Evolutionary conservation across 306 rosid genomes (phyloP), one percentile per base, ranked within the genome.

Genomic region (Inga oerstediana): DNA sequence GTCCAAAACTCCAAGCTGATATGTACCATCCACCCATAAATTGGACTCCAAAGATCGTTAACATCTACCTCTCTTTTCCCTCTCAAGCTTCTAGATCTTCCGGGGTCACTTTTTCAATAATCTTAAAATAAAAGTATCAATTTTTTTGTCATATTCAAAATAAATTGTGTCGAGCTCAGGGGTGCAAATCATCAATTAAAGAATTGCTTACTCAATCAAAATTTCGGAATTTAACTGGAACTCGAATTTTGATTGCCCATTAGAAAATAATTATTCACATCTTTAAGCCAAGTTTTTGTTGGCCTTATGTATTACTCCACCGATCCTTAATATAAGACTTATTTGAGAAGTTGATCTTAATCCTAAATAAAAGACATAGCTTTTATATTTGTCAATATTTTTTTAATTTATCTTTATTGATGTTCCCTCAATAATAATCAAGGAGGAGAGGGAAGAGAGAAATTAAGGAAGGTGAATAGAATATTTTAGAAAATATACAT

Each of bases 21-120:
- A 30, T 66, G 65, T 43, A 82, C 85, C 44, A 76, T 68, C 62
- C 72, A 68, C 85, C 85, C 75, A 82, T 19, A 54, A 41, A 19
- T 76, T 75, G 20, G 37, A 75, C 76, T 66, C 44, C 41, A 49
- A 24, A 82, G 46, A 65, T 65, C 80, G 45, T 35, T 27, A 35
- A 48, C 74, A 74, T 65, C 22, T 48, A 35, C 14, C 52, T 43
- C 8, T 43, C 4, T 24, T 41, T 17, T 20, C 30, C 44, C 70
- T 34, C 24, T 3, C 30, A 17, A 14, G 20, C 45, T 14, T 27
- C 58, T 62, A 37, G 34, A 19, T 13, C 37, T 14, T 22, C 61
- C 0, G 15, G 22, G 10, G 43, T 39, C 16, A 4, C 15, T 14
- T 39, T 14, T 7, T 62, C 44, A 43, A 44, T 22, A 16, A 41